A percentile compares a stretch with the other conserved stretches of the same genome.
These are phyloP conservation scores for Croton laevigatus DNA, from an alignment of 441 rosid species.

Conservation along the genomic window DNA sequence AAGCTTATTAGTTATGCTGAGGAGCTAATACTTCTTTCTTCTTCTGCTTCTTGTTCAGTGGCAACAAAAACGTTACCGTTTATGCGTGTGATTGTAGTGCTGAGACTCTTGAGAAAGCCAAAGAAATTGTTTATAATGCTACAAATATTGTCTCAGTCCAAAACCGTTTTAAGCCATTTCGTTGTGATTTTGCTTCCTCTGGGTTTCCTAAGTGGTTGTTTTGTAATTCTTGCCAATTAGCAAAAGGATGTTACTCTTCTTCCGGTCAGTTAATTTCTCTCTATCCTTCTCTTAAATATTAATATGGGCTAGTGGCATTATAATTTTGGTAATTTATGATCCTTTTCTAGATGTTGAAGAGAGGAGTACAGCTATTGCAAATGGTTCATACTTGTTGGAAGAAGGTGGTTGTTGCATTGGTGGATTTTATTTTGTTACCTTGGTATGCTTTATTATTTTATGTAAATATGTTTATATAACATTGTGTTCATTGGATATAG, in stretches of 20 bases:
- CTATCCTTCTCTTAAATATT: not conserved
- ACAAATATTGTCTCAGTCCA: conserved; percentile 21
- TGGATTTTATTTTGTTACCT: conserved; percentile 69
- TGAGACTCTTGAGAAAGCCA: conserved; percentile 61
- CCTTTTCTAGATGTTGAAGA: conserved; percentile 30
- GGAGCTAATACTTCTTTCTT: not conserved
- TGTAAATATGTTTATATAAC: not conserved
- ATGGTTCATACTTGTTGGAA: conserved; percentile 21
- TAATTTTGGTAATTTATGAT: conserved; percentile 1
- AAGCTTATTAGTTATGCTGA: not conserved
- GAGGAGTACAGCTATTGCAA: conserved; percentile 10
- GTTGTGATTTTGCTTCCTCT: conserved; percentile 57
- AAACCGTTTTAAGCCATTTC: conserved; percentile 50
- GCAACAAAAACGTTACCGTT: conserved; percentile 47
- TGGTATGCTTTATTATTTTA: conserved; percentile 44
- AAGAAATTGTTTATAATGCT: conserved; percentile 39
- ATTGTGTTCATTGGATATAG: not conserved
- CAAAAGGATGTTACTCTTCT: conserved; percentile 25
- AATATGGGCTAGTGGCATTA: not conserved
- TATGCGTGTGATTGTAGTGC: conserved; percentile 87
- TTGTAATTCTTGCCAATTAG: conserved; percentile 44
- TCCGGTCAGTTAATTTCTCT: conserved; percentile 29
- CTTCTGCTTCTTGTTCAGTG: conserved; percentile 36
- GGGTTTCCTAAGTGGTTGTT: conserved; percentile 66
- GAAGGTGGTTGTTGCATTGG: conserved; percentile 50